phyloP scores from a whole-genome alignment of 192 early-diverging fungal genomes.

The Allomyces macrogynus region DNA sequence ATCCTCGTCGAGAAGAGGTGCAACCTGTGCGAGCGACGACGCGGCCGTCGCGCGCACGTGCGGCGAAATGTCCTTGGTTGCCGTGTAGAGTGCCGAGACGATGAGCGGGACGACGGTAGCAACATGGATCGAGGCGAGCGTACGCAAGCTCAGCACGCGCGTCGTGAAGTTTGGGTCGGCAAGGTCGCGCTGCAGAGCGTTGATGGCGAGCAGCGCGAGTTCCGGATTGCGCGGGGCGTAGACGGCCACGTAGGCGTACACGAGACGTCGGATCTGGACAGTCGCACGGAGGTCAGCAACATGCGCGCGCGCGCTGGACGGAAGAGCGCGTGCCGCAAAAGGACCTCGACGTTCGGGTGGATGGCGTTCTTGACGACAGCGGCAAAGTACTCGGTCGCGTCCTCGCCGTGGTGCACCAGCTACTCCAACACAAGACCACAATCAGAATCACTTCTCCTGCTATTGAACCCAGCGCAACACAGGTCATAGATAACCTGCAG shows the following conservation, averaged over 20 bases:
- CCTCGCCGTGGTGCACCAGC: background rate
- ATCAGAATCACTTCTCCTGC: too few relatives aligned
- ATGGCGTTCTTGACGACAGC: background rate
- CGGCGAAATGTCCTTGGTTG: background rate
- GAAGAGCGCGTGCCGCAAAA: too few relatives aligned
- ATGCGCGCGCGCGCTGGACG: too few relatives aligned
- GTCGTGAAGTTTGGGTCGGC: background rate
- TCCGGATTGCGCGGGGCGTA: background rate
- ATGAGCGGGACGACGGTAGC: background rate
- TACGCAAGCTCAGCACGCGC: background rate
- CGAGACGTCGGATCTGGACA: background rate
- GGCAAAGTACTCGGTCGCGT: background rate
- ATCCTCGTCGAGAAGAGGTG: background rate
- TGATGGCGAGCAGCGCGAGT: background rate
- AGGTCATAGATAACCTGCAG: background rate
- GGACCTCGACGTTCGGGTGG: background rate
- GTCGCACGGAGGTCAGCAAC: too few relatives aligned
- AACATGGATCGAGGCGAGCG: background rate
- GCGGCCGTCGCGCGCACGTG: background rate
- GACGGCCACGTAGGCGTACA: background rate
- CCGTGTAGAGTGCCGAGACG: background rate
- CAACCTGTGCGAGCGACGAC: background rate
- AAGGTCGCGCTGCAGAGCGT: background rate
- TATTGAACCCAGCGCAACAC: too few relatives aligned
- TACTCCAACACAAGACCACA: background rate